Percentiles rank a stretch among this genome's conserved stretches.
Evolutionary conservation across 2,329 filamentous ascomycete species (phyloP).

Genomic region (Aspergillus bombycis): DNA sequence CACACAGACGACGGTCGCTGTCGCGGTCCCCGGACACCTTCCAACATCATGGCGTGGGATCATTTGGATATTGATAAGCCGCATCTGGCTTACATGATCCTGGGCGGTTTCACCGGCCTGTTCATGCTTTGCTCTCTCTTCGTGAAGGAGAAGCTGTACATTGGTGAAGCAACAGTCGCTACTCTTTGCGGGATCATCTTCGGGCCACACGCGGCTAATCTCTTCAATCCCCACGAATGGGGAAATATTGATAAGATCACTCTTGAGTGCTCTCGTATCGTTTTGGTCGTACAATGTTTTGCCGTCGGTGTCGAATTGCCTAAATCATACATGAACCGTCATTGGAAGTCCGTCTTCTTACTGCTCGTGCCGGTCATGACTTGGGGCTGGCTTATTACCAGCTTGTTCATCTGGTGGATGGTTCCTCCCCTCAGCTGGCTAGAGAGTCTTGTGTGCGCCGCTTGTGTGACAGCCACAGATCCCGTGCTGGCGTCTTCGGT

Average conservation of each 20-base stretch:
- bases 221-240: slow-evolving; percentile 65
- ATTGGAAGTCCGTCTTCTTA: slow-evolving; percentile 90
- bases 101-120: slow-evolving; percentile 94
- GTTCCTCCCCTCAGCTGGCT: slow-evolving; percentile 79
- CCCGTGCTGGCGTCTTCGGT: slow-evolving; percentile 96
- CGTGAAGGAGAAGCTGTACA: slow-evolving; percentile 98
- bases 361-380: slow-evolving; percentile 96
- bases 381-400: slow-evolving; percentile 80
- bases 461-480: slow-evolving; percentile 96
- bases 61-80: slow-evolving; percentile 76
- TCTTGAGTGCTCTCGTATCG: slow-evolving; percentile 71
- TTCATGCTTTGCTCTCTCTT: slow-evolving; percentile 99
- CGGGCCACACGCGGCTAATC: slow-evolving; percentile 66
- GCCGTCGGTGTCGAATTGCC: slow-evolving; percentile 73
- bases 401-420: slow-evolving; percentile 94
- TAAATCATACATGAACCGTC: slow-evolving; percentile 86
- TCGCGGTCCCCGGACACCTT: background rate
- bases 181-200: slow-evolving; percentile 72
- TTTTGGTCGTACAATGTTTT: slow-evolving; percentile 74
- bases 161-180: slow-evolving; percentile 95
- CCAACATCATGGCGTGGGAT: slow-evolving; percentile 53
- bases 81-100: slow-evolving; percentile 97
- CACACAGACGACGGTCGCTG: background rate
- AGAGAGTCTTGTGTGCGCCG: slow-evolving; percentile 81
- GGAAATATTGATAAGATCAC: slow-evolving; percentile 70